phyloP scores from a whole-genome alignment of 108 stramenopile species.

The Cylindrotheca closterium region DNA sequence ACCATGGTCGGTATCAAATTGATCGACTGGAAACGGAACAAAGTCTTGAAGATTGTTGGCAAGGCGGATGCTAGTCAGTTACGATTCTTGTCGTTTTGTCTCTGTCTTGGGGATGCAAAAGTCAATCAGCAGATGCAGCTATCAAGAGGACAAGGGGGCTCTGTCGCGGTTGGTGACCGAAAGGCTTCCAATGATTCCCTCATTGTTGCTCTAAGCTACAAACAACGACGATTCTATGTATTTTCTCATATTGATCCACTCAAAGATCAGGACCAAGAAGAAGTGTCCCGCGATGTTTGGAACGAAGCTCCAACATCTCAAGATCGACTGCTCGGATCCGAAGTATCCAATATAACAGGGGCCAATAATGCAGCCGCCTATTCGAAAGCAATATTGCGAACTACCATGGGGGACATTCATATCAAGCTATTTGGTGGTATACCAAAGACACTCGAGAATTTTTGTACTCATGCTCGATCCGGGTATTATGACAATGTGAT shows the following conservation, averaged over 20 bases:
- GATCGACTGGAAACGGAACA: slow-evolving; percentile 83
- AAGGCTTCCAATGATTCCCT: slow-evolving; percentile 53
- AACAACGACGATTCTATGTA: slow-evolving; percentile 91
- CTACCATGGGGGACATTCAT: slow-evolving; percentile 95
- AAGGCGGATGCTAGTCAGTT: slow-evolving; percentile 83
- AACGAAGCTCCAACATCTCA: slow-evolving; percentile 94
- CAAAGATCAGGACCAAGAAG: slow-evolving; percentile 31
- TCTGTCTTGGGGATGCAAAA: slow-evolving; percentile 91
- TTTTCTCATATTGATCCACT: slow-evolving; percentile 90
- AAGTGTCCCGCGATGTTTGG: slow-evolving; percentile 80
- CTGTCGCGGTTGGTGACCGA: slow-evolving; percentile 40
- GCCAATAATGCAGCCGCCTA: slow-evolving; percentile 14
- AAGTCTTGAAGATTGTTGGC: slow-evolving; percentile 77
- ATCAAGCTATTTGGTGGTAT: slow-evolving; percentile 88
- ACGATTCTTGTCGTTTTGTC: slow-evolving; percentile 77
- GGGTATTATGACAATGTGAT: slow-evolving; percentile 98
- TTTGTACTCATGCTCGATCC: slow-evolving; percentile 81
- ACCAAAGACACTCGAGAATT: slow-evolving; percentile 96
- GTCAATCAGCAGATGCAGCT: slow-evolving; percentile 90
- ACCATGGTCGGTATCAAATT: slow-evolving; percentile 94
- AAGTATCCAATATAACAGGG: slow-evolving; percentile 6
- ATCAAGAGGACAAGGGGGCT: slow-evolving; percentile 56
- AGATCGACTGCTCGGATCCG: slow-evolving; percentile 59
- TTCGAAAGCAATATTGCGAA: slow-evolving; percentile 88
- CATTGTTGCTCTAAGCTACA: slow-evolving; percentile 76